These are phyloP conservation scores for Mortierella sp. DNA, from an alignment of 371 early-diverging fungal genomes.

Conservation along the genomic window DNA sequence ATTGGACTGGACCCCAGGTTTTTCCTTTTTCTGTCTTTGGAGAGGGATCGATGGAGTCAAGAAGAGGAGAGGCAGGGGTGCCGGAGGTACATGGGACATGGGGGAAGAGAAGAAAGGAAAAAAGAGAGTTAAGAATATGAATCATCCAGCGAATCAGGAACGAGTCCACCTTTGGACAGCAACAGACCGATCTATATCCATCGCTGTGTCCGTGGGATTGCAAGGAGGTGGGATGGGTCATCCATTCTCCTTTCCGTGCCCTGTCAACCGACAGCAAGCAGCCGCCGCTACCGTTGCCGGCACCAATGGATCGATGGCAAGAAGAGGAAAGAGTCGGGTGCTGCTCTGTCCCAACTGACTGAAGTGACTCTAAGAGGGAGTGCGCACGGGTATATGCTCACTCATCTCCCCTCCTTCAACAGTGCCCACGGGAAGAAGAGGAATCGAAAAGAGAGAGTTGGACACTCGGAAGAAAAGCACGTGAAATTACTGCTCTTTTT, in stretches of 20 bases:
- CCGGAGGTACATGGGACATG: neutral
- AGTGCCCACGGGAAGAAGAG: neutral
- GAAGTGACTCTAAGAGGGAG: neutral
- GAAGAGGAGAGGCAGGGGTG: neutral
- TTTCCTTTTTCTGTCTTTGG: constrained; percentile 7
- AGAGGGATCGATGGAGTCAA: neutral
- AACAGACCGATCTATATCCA: neutral
- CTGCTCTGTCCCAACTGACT: neutral
- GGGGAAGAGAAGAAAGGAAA: neutral
- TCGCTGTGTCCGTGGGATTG: constrained; percentile 1
- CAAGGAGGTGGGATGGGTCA: neutral
- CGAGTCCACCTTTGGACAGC: neutral
- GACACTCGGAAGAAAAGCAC: neutral
- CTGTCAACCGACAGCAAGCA: neutral
- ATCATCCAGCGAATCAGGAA: neutral
- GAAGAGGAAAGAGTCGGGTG: neutral
- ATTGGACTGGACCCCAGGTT: constrained; percentile 7
- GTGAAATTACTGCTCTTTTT: neutral
- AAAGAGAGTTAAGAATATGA: constrained; percentile 5
- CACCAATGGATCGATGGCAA: neutral
- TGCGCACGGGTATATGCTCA: neutral
- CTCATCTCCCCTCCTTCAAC: neutral
- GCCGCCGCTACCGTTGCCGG: neutral
- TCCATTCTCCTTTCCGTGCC: neutral
- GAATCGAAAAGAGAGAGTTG: neutral